Base-by-base conservation (phyloP, 1,139 yeast genomes). In the Saccharomyces hybrid region DNA sequence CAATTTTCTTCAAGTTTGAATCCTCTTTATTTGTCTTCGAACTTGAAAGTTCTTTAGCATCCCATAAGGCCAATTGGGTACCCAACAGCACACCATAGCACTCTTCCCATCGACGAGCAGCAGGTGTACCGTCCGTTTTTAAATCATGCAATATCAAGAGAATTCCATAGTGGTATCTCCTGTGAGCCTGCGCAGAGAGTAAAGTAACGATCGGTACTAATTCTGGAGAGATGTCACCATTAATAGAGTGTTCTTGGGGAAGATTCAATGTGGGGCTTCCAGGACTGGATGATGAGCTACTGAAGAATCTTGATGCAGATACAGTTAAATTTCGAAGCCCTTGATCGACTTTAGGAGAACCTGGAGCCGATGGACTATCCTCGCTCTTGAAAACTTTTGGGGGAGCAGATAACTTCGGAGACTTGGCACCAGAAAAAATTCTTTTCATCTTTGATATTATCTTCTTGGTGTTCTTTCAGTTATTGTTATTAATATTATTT, bases 51-150 rank as follows among this genome's bases (percentile, higher is more conserved):
- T 79, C 79, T 46, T 84, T 84, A 1, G 96, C 95, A 69, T 89
- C 90, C 96, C 97, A 91, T 61, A 88, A 81, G 0, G 97, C 95
- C 57, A 93, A 73, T 63, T 90, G 96, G 57, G 89, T 88, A n/a
- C 99, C 99, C 8, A 89, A 82, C 50, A 93, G 75, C 28, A 88
- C 89, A 49, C 96, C 98, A 69, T 86, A 91, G 20, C 89, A 96
- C 69, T 93, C 96, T 56, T 79, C 78, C 99, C 98, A 85, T 75
- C 80, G 80, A 52, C 97, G 77, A 53, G 85, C 89, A 2, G 78
- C 76, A 0, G 96, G 93, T 58, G 85, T 81, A 7, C 98, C 99
- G 62, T 90, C 96, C 14, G 87, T 81, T 64, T 83, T 83, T 61
- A 86, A 73, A 63, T 86, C 93, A 62, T 84, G 82, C 59, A 85